Conservation (phyloP, 2,329 filamentous ascomycete genomes). For the Calcarisporium arbuscula region DNA sequence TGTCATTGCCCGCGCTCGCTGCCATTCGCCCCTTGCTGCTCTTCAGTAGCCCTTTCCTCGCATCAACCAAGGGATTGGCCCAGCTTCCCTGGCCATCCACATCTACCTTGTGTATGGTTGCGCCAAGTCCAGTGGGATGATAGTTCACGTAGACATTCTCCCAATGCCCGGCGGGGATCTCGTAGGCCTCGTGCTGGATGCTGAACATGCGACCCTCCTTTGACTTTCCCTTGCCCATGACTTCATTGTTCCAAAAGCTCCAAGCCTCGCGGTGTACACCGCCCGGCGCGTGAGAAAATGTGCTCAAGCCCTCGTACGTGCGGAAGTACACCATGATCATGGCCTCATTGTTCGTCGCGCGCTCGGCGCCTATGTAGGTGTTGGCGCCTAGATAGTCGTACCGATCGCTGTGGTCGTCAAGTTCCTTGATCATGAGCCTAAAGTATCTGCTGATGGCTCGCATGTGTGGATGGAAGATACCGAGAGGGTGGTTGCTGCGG, state of each 20-base stretch:
- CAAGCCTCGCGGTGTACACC: slow-evolving; percentile 37
- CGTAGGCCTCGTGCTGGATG: slow-evolving; percentile 44
- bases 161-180: slow-evolving; percentile 30
- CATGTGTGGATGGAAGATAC: not conserved
- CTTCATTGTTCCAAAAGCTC: slow-evolving; percentile 36
- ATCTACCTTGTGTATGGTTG: no score
- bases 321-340: slow-evolving; percentile 41
- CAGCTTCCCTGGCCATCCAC: no score
- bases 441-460: slow-evolving; percentile 1
- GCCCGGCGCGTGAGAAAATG: slow-evolving; percentile 36
- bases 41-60: no score
- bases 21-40: no score
- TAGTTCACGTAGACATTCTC: slow-evolving; percentile 38
- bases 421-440: slow-evolving; percentile 3
- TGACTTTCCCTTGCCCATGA: no score
- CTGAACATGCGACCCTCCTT: slow-evolving; percentile 28
- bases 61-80: no score
- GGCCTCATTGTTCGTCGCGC: slow-evolving; percentile 22
- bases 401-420: not conserved
- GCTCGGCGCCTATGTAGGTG: slow-evolving; percentile 1
- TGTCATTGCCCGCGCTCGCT: no score
- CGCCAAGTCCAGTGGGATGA: slow-evolving; percentile 7
- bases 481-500: slow-evolving; percentile 4
- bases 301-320: slow-evolving; percentile 34
- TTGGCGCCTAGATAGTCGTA: slow-evolving; percentile 5